Evolutionary conservation across 140 eudicot species (phyloP), one percentile per base, ranked within the genome.

Genomic region (Flaveria floridana): DNA sequence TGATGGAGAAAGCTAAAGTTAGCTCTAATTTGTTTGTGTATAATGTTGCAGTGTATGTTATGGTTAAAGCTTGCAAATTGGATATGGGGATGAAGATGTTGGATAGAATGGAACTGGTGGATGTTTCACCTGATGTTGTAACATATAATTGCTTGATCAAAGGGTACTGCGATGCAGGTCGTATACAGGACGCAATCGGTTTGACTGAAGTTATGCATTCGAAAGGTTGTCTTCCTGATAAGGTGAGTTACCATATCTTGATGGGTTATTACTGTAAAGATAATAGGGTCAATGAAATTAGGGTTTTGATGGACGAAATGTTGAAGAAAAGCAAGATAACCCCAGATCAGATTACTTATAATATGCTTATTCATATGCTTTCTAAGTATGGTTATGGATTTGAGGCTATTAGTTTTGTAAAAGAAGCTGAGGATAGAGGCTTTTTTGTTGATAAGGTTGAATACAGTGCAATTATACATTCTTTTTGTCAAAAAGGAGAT

Each of bases 141-240:
- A 81, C 97, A 8, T 93, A 88, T 72, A 93, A 93, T 72, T 90
- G 96, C 64, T 79, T 93, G 88, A 86, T 93, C 9, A 90, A 90
- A 84, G 98, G 98, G 62, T 93, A 85, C 58, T 93, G 98, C 77
- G 88, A 93, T 70, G 58, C 57, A 66, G 79, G 84, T 66, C 84
- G 78, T 34, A 25, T 88, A 25, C 81, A 83, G 25, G 87, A 88
- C 70, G 98, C 93, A 7, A 61, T 90, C 48, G 81, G 70, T 77
- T 74, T 93, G 82, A 83, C 85, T 23, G 77, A 58, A 10, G 82
- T 75, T 15, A 93, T 93, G 97, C 74, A 76, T 11, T 13, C 25
- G 0, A 86, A 76, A 53, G 91, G 96, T 56, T 86, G 97, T 71
- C 58, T 63, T n/a, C 97, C 91, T 1, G 97, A 93, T 90, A 93